Evolutionary conservation across 345 rosid species (phyloP), one percentile per base, ranked within the genome.

Genomic region (Cardiospermum halicacabum): DNA sequence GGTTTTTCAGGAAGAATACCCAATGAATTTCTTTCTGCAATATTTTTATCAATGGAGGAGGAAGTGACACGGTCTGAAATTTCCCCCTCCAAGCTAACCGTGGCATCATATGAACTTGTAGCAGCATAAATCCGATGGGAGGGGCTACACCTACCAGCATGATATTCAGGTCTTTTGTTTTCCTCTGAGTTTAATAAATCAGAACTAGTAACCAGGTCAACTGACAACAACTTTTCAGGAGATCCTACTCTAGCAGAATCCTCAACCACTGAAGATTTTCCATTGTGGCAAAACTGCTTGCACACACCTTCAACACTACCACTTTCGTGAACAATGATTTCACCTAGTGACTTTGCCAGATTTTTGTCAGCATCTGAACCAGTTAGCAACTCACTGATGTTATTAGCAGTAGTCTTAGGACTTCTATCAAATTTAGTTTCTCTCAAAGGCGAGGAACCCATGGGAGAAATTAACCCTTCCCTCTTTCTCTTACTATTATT

Each of bases 351-450:
- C 58, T 72, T 69, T 66, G 34, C 69, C 42, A 26, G 68, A 75
- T 60, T 69, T 40, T 69, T 73, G 40, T 51, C 68, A 24, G 67
- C 57, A 58, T 65, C 63, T 45, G 79, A 64, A 58, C 71, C 59
- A 61, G 65, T 67, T 61, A 45, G 62, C 67, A 53, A 49, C 49
- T 15, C 31, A 3, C 15, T 19, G 30, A 47, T n/a, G 63, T 64
- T 63, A 64, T 25, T 58, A 58, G 26, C 73, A 22, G 75, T 71
- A 68, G 75, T 67, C 62, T 58, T 27, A 58, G 49, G 59, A 66
- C 55, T 53, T 48, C 61, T 73, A 65, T 62, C 72, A 32, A 62
- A 59, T 77, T 75, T 68, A 22, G 68, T 73, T 74, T 70, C 82
- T 58, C 59, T 70, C 59, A 51, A 47, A 67, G 58, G 64, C 62